Evolutionary conservation across 179 eudicot genomes (phyloP), one percentile per base, ranked within the genome.

Genomic region (Camellia oleifera): DNA sequence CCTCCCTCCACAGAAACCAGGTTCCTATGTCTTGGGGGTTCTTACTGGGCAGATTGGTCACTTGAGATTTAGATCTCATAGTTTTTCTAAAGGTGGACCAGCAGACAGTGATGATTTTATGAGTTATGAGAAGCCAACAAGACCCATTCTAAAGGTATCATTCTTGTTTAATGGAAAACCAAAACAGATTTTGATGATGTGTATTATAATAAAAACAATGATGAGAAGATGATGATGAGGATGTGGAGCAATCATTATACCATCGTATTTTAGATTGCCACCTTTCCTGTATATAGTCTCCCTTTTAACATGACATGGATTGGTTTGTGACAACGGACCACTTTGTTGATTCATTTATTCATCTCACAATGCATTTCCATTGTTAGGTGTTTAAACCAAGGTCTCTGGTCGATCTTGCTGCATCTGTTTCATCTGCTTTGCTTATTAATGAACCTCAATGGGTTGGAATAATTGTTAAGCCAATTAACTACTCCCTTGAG

Each of bases 51-150:
- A 92, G 83, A 94, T 97, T 86, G 99, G 99, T 82, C 95, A 89
- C 78, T 85, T 94, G 86, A 94, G 97, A 76, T 97, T 97, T 88
- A 88, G 99, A 86, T 97, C 99, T 85, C 98, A 97, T 89, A 94
- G 97, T 88, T 97, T 90, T 78, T 94, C 99, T 50, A 97, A 90
- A 86, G 98, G 90, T 77, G 97, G 92, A 76, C 98, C 98, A 63
- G 90, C 93, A 74, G 99, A 97, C 65, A 94, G 90, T 88, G 99
- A 97, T 82, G 98, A 94, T 91, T 92, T 94, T 84, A 94, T 97
- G 97, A 94, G 98, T 85, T 90, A 94, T 84, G 99, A 97, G 88
- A 97, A 94, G 87, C 99, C 99, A 58, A 94, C 97, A 58, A 92
- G 92, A 83, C 98, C 99, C 45, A 93, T 97, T 77, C 83, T 97